Conservation (phyloP, 1,284 basidiomycete genomes). For the Austroboletus novae-zelandiae region DNA sequence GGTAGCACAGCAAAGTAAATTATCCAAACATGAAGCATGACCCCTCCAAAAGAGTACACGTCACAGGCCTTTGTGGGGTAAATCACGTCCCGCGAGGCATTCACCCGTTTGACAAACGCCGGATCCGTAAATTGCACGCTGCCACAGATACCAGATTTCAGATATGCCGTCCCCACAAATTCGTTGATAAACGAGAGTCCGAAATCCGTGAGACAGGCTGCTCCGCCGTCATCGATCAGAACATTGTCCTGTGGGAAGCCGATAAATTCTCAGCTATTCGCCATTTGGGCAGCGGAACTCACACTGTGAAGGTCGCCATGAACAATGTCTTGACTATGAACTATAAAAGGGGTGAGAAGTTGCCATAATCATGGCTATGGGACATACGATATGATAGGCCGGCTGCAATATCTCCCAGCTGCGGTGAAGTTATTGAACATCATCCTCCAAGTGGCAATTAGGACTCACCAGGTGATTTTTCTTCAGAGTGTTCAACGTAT, state of each 20-base stretch:
- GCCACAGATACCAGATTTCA: conserved; percentile 32
- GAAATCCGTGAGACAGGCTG: conserved; percentile 34
- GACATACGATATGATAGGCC: conserved; percentile 29
- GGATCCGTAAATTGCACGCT: conserved; percentile 37
- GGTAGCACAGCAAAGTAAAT: background rate
- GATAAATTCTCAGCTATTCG: background rate
- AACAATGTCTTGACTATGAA: conserved; percentile 19
- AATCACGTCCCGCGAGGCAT: background rate
- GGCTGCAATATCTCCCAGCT: conserved; percentile 26
- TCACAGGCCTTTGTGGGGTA: conserved; percentile 26
- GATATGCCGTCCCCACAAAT: conserved; percentile 33
- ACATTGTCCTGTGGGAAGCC: conserved; percentile 26
- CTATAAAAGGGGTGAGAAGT: conserved; percentile 9
- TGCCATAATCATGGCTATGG: background rate
- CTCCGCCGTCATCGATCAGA: conserved; percentile 21
- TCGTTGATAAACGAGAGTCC: conserved; percentile 37
- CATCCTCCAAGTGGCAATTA: too few relatives aligned
- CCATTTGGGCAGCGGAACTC: background rate
- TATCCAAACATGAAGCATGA: conserved; percentile 26
- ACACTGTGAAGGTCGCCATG: conserved; percentile 32
- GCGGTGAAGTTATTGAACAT: background rate
- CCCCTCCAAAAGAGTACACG: conserved; percentile 34
- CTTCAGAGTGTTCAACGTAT: background rate
- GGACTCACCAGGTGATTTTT: conserved; percentile 20
- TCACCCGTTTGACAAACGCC: conserved; percentile 23